Conservation (phyloP, 2,329 filamentous ascomycete species). For the Cytospora mali region DNA sequence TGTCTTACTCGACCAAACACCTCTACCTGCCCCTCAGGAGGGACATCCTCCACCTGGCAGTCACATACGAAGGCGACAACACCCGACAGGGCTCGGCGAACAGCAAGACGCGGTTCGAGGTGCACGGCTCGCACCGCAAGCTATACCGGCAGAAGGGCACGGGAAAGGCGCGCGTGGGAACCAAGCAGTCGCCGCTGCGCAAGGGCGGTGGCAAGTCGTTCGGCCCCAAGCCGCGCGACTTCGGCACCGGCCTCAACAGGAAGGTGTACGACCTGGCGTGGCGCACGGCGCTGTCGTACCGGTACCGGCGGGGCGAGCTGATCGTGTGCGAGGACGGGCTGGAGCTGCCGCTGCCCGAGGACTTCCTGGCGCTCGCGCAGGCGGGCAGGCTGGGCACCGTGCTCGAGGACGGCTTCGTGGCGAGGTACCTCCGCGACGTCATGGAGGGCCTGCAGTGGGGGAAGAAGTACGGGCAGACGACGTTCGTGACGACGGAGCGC, state of each 20-base stretch:
- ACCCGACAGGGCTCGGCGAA: conserved; percentile 85
- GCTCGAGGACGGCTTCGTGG: conserved; percentile 51
- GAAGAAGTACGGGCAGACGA: conserved; percentile 66
- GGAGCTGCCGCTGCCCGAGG: conserved; percentile 62
- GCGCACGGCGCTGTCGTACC: conserved; percentile 90
- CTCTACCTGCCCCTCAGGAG: conserved; percentile 84
- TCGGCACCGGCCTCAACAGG: conserved; percentile 76
- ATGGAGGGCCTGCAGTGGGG: conserved; percentile 73
- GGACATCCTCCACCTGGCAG: conserved; percentile 89
- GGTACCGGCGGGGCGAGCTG: conserved; percentile 84
- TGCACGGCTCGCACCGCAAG: conserved; percentile 83
- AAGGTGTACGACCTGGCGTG: conserved; percentile 97
- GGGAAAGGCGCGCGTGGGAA: conserved; percentile 77
- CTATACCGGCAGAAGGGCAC: conserved; percentile 84
- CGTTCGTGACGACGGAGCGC: conserved; percentile 69
- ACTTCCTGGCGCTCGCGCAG: conserved; percentile 48
- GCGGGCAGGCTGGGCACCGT: conserved; percentile 39
- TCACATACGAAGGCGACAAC: conserved; percentile 89
- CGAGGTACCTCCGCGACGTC: conserved; percentile 67
- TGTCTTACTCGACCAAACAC: conserved; percentile 78
- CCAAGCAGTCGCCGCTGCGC: conserved; percentile 78
- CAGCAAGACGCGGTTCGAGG: conserved; percentile 79
- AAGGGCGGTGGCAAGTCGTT: conserved; percentile 85
- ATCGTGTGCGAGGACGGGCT: conserved; percentile 79
- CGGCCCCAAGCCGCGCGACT: conserved; percentile 91